Evolutionary conservation across 2,329 filamentous ascomycete genomes (phyloP), one percentile per base, ranked within the genome.

Genomic region (Incumbomyces lentus): DNA sequence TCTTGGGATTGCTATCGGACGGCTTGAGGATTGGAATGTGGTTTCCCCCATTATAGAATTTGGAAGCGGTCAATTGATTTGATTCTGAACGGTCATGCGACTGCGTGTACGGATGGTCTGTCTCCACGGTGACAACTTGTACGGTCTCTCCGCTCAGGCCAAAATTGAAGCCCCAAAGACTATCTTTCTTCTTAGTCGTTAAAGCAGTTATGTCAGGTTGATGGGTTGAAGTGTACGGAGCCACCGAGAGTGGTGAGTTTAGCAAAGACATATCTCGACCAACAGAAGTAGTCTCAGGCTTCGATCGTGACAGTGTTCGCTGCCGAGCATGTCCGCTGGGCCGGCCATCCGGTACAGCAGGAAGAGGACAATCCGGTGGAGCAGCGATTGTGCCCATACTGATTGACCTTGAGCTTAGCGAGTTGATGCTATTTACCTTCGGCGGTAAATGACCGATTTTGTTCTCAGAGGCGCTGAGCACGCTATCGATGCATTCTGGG

Each of bases 341-440:
- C 18, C 18, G 14, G 19, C 34, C 7, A n/a, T 31, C 18, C 12
- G 64, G 65, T 30, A 62, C 56, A 5, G 64, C 60, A 17, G 64
- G 66, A 30, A 67, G 53, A 2, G 65, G 60, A 31, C 61, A 59
- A 13, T 64, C 61, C 12, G 66, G 65, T 6, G 52, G 48, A 29
- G 65, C 64, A 18, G 62, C 51, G 2, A 59, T 49, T 59, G 63
- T 48, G 57, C 11, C 35, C 59, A 58, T 22, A 50, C 39, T 26
- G 52, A 55, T 29, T 50, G 47, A 31, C 51, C 55, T 38, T 11
- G 34, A 38, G 5, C 16, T 26, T 3, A 31, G 6, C 12, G 42
- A n/a, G 18, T 18, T 37, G n/a, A n/a, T 12, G 26, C 38, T 14
- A 18, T 13, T 30, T 12, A 29, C 18, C 2, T 35, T 12, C 10